Evolutionary conservation across 768 basidiomycete genomes (phyloP), one percentile per base, ranked within the genome.

Genomic region (Lyophyllum semitale): DNA sequence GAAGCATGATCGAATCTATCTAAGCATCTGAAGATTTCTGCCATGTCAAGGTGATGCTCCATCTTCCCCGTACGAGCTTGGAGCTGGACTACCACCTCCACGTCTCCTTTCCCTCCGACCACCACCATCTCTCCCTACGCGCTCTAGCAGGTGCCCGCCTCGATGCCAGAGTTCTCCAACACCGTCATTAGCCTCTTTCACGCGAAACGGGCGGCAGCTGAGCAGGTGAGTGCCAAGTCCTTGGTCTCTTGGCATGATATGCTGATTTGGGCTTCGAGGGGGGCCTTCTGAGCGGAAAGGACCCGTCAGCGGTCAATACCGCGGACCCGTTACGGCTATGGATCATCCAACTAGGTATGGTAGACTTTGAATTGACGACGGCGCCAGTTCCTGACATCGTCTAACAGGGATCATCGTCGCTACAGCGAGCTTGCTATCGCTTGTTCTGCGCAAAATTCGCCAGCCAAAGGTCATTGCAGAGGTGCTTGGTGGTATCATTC

Each of bases 401-500:
- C 23, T n/a, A 33, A 3, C 59, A 91, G 90, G 88, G 46, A 79
- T 98, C 58, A 97, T 98, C 72, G 81, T 99, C 48, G 71, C 79
- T 40, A 89, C 87, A 50, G 87, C 91, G 3, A 90, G 89, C 65
- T 59, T 91, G 20, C 81, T 95, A n/a, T 82, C 86, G 1, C 79
- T 93, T 15, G 76, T 69, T 3, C 77, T 98, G 33, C 76, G 82
- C n/a, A 89, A 81, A 68, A 72, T 96, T 30, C 81, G 82, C 22
- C 96, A 98, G 63, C 96, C 96, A 4, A 88, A 83, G 64, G 90
- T 92, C 44, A 91, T 91, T 25, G 87, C 89, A 6, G 90, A 92
- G 61, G 78, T 96, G 25, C 72, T 97, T 32, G 94, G 91, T 4
- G 95, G 96, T 8, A 94, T 98, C 59, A 62, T 98, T 25, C 81